Conservation (phyloP, 495 filamentous ascomycete genomes). For the Penicillium daleae region DNA sequence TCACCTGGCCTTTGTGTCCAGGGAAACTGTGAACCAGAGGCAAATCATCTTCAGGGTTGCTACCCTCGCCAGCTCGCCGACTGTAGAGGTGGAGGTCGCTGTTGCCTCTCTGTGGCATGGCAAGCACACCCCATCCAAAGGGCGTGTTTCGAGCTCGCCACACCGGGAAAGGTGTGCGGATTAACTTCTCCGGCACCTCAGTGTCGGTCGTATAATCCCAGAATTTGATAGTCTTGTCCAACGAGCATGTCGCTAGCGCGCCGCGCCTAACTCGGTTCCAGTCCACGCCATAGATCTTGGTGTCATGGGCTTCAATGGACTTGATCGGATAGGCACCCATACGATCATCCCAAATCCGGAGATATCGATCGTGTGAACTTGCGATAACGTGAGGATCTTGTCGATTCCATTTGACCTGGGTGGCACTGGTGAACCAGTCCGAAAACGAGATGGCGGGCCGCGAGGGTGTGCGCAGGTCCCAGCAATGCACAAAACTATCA, state of each 20-base stretch:
- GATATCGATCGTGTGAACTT: conserved; percentile 83
- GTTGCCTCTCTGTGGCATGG: conserved; percentile 89
- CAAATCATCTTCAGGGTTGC: conserved; percentile 49
- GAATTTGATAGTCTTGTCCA: conserved; percentile 92
- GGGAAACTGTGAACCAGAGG: conserved; percentile 71
- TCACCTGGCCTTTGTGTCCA: conserved; percentile 83
- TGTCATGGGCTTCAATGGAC: conserved; percentile 87
- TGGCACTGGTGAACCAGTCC: conserved; percentile 93
- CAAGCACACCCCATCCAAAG: conserved; percentile 83
- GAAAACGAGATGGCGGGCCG: conserved; percentile 80
- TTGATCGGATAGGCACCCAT: conserved; percentile 77
- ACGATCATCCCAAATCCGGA: conserved; percentile 90
- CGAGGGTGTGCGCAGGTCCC: conserved; percentile 82
- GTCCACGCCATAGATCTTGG: conserved; percentile 94
- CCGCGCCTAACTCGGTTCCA: conserved; percentile 81
- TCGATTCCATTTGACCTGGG: conserved; percentile 94
- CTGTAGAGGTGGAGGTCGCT: conserved; percentile 87
- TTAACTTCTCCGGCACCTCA: conserved; percentile 70
- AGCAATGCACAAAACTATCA: conserved; percentile 91
- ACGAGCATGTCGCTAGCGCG: conserved; percentile 80
- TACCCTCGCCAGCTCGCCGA: conserved; percentile 52
- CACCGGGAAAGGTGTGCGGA: conserved; percentile 82
- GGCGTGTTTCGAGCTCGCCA: conserved; percentile 95
- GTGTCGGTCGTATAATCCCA: conserved; percentile 77
- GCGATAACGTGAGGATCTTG: conserved; percentile 84